A percentile compares a stretch with the other conserved stretches of the same genome.
phyloP scores from a whole-genome alignment of 2,329 filamentous ascomycete genomes.

The Pyricularia pennisetigena region DNA sequence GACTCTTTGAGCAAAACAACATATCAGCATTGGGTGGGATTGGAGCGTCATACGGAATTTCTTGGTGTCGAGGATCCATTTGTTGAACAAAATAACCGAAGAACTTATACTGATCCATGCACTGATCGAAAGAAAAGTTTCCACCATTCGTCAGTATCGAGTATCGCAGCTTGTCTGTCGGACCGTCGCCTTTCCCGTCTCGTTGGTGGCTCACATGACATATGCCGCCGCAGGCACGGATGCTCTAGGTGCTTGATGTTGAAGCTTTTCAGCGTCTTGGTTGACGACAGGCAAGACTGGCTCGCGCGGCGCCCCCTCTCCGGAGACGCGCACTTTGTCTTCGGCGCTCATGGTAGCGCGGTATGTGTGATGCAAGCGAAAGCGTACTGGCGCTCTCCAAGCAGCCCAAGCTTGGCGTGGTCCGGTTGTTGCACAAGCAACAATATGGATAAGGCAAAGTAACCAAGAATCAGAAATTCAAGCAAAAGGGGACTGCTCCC shows the following conservation, averaged over 20 bases:
- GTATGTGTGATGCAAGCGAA: background rate
- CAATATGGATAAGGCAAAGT: background rate
- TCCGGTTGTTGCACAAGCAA: background rate
- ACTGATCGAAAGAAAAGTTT: constrained; percentile 31
- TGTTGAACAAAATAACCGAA: constrained; percentile 97
- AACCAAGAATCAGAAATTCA: background rate
- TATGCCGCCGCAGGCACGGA: constrained; percentile 76
- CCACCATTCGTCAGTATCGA: background rate
- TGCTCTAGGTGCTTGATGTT: constrained; percentile 23
- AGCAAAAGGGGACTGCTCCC: background rate
- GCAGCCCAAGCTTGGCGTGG: background rate
- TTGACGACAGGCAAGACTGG: constrained; percentile 73
- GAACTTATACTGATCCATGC: constrained; percentile 90
- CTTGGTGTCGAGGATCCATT: constrained; percentile 84
- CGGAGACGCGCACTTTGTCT: constrained; percentile 77
- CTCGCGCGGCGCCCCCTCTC: constrained; percentile 54
- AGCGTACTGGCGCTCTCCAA: background rate
- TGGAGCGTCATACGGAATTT: constrained; percentile 58
- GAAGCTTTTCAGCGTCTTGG: constrained; percentile 57
- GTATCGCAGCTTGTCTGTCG: background rate
- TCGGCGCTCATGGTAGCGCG: constrained; percentile 47
- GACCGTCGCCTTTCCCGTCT: background rate
- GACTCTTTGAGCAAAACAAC: constrained; percentile 1
- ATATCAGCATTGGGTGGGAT: background rate
- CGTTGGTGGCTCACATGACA: constrained; percentile 47